phyloP scores from a whole-genome alignment of 768 basidiomycete species.

The Macrocybe gigantea region DNA sequence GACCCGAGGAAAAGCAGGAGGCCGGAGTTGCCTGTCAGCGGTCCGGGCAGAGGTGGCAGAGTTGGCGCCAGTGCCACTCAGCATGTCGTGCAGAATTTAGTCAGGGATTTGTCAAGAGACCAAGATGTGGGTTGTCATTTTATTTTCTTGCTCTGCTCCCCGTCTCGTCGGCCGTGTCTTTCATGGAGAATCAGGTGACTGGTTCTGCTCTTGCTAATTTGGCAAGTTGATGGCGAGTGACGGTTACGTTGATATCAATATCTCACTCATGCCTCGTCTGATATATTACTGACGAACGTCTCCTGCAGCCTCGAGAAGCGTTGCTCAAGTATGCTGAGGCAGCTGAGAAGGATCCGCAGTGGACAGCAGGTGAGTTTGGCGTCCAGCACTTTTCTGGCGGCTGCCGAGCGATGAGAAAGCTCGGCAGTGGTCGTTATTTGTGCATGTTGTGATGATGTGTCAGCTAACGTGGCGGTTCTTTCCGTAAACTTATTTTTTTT shows the following conservation, averaged over 20 bases:
- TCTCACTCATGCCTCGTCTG: slow-evolving; percentile 18
- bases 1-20: slow-evolving; percentile 90
- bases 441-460: slow-evolving; percentile 41
- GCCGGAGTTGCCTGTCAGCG: slow-evolving; percentile 88
- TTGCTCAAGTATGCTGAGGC: slow-evolving; percentile 85
- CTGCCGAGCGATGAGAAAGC: slow-evolving; percentile 23
- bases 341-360: slow-evolving; percentile 74
- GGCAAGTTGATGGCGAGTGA: slow-evolving; percentile 1
- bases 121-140: slow-evolving; percentile 77
- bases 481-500: slow-evolving; percentile 35
- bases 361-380: slow-evolving; percentile 70
- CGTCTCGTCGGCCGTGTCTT: not conserved
- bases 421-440: slow-evolving; percentile 18
- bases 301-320: slow-evolving; percentile 92
- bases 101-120: slow-evolving; percentile 84
- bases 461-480: slow-evolving; percentile 63
- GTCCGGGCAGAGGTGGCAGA: slow-evolving; percentile 89
- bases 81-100: slow-evolving; percentile 92
- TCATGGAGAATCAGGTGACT: not conserved
- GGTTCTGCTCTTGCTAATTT: not conserved
- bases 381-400: slow-evolving; percentile 12
- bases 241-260: slow-evolving; percentile 3
- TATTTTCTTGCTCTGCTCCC: slow-evolving; percentile 11
- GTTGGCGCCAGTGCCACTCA: slow-evolving; percentile 97
- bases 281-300: slow-evolving; percentile 43